These are phyloP conservation scores for Barnettozyma californica DNA, from an alignment of 805 yeast genomes.

Conservation along the genomic window DNA sequence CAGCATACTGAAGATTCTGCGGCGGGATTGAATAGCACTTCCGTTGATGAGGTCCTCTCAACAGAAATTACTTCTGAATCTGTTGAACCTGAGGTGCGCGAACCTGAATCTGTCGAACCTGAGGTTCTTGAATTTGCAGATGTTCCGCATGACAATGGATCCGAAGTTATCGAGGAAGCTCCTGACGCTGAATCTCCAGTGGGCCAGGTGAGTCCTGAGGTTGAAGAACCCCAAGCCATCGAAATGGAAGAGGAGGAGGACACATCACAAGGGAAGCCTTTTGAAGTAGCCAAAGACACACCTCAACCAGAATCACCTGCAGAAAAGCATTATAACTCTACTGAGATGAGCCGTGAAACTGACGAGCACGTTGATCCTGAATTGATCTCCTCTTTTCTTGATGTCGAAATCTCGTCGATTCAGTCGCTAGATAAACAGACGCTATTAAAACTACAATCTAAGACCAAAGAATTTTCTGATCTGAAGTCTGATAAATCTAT, in stretches of 20 bases:
- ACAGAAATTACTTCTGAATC: background rate
- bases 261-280: conserved; percentile 1
- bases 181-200: conserved; percentile 1
- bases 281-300: conserved; percentile 13
- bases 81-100: background rate
- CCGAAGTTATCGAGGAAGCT: background rate
- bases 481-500: conserved; percentile 34
- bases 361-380: conserved; percentile 4
- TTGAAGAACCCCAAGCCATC: background rate
- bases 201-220: background rate
- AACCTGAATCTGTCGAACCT: background rate
- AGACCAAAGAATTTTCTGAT: conserved; percentile 30
- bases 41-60: background rate
- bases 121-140: background rate
- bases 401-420: conserved; percentile 25
- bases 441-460: conserved; percentile 26
- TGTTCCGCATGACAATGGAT: background rate
- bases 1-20: background rate
- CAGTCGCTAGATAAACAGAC: conserved; percentile 18
- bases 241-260: background rate
- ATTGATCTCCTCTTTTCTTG: conserved; percentile 32
- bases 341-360: background rate
- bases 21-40: background rate
- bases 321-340: background rate
- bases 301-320: conserved; percentile 3